phyloP scores from a whole-genome alignment of 139 green algal genomes.

The Limnomonas spitsbergensis region DNA sequence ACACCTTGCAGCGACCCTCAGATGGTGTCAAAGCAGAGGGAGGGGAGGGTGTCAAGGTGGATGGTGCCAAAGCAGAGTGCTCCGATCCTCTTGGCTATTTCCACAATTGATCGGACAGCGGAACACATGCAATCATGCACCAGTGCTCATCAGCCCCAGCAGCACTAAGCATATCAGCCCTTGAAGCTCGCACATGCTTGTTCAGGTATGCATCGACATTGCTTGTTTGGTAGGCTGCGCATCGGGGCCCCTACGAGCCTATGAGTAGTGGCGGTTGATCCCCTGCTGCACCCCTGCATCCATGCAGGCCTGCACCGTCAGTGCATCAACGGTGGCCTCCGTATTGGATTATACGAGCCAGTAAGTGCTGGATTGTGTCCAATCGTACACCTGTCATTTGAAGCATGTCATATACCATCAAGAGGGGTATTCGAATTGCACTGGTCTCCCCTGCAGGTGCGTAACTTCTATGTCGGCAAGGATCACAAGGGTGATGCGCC shows the following conservation, averaged over 20 bases:
- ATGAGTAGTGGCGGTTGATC: conserved; percentile 39
- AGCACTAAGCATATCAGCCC: too few relatives aligned
- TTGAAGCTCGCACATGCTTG: too few relatives aligned
- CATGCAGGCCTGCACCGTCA: conserved; percentile 80
- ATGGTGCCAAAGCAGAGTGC: too few relatives aligned
- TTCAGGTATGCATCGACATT: conserved; percentile 91
- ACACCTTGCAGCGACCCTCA: too few relatives aligned
- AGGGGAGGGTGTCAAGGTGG: too few relatives aligned
- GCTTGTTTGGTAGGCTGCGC: conserved; percentile 89
- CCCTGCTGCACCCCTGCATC: neutral
- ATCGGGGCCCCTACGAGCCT: conserved; percentile 98
- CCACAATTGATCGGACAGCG: too few relatives aligned
- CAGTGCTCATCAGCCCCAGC: too few relatives aligned
- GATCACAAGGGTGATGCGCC: conserved; percentile 73
- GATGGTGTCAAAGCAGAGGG: too few relatives aligned
- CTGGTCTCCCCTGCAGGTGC: conserved; percentile 35
- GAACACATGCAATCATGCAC: too few relatives aligned
- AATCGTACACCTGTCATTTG: neutral
- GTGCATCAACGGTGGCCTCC: conserved; percentile 89
- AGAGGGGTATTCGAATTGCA: neutral
- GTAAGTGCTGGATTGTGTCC: too few relatives aligned
- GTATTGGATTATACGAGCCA: conserved; percentile 97
- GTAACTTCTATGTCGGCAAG: conserved; percentile 66
- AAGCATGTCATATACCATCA: neutral
- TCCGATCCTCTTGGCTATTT: too few relatives aligned